Percentiles rank a stretch among this genome's conserved stretches.
Evolutionary conservation across 2,329 filamentous ascomycete species (phyloP).

Genomic region (Fusarium sp.): DNA sequence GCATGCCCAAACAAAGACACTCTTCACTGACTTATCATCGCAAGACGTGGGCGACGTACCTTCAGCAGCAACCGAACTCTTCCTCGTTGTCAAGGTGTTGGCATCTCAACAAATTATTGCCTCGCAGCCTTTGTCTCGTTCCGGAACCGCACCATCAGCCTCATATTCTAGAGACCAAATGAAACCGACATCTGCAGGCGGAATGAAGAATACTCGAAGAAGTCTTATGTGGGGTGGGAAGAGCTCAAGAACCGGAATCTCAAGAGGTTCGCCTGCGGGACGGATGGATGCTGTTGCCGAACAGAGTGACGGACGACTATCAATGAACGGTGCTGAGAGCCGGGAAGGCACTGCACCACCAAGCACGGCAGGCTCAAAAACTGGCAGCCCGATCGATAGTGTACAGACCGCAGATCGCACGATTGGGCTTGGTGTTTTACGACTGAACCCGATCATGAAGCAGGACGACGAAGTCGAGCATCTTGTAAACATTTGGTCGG

Average conservation of each 20-base stretch:
- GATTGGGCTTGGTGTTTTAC: slow-evolving; percentile 82
- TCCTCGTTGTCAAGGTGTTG: slow-evolving; percentile 85
- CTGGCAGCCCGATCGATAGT: slow-evolving; percentile 39
- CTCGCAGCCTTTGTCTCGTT: slow-evolving; percentile 64
- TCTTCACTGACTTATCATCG: slow-evolving; percentile 88
- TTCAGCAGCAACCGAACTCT: slow-evolving; percentile 79
- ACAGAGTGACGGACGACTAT: slow-evolving; percentile 58
- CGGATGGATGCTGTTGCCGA: slow-evolving; percentile 72
- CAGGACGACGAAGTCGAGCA: slow-evolving; percentile 80
- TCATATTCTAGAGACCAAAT: slow-evolving; percentile 59
- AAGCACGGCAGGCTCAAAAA: slow-evolving; percentile 68
- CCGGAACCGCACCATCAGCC: slow-evolving; percentile 61
- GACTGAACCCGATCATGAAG: slow-evolving; percentile 80
- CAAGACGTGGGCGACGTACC: slow-evolving; percentile 76
- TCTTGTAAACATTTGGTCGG: slow-evolving; percentile 82
- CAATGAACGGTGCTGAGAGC: slow-evolving; percentile 56
- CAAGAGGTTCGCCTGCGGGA: slow-evolving; percentile 61
- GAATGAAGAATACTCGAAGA: slow-evolving; percentile 69
- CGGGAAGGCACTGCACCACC: slow-evolving; percentile 63
- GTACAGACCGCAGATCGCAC: slow-evolving; percentile 63
- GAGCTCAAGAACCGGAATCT: slow-evolving; percentile 66
- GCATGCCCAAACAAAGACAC: slow-evolving; percentile 79
- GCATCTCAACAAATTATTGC: slow-evolving; percentile 65
- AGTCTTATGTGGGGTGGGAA: slow-evolving; percentile 79
- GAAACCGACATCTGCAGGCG: slow-evolving; percentile 64